Base-by-base conservation (phyloP, 768 basidiomycete genomes). In the Antrodiella citrinella region DNA sequence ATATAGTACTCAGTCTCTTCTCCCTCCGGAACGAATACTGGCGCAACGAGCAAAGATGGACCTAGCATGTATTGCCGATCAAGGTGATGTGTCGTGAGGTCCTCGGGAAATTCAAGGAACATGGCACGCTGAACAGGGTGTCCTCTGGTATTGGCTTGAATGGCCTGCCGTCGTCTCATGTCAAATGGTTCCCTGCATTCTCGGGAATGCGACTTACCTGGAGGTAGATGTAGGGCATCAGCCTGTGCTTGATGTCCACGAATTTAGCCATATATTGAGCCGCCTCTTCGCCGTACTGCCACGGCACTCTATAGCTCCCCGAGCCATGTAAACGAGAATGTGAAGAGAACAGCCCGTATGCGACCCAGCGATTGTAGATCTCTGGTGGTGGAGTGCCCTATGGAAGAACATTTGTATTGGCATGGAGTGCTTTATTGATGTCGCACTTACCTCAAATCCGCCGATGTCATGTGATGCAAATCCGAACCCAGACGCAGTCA, bases 391-490 rank as follows among this genome's bases (percentile, higher is more conserved):
- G 83, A 47, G 77, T 78, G 9, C 83, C 84, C 77, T 81, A 52
- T 23, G 30, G 7, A 44, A 21, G 13, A n/a, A 48, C 22, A 18
- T 26, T 35, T 4, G 4, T 24, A 47, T 10, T n/a, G n/a, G n/a
- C n/a, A n/a, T n/a, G n/a, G n/a, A n/a, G n/a, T n/a, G n/a, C n/a
- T n/a, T n/a, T n/a, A n/a, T n/a, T n/a, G n/a, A n/a, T n/a, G n/a
- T n/a, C n/a, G n/a, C n/a, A 55, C 69, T 42, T 43, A 75, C 79
- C 69, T 87, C 84, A 55, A 86, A 88, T 1, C 85, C 85, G 21
- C 84, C 86, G 49, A 89, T 85, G 59, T 89, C 86, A 62, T 85
- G 83, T 15, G 81, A 81, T 4, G 82, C 77, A 65, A 78, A 87
- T 0, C 75, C 82, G 56, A 86, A 89, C 1, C 86, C 84, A 24